phyloP scores from a whole-genome alignment of 1,284 basidiomycete genomes.

The Malassezia furfur region DNA sequence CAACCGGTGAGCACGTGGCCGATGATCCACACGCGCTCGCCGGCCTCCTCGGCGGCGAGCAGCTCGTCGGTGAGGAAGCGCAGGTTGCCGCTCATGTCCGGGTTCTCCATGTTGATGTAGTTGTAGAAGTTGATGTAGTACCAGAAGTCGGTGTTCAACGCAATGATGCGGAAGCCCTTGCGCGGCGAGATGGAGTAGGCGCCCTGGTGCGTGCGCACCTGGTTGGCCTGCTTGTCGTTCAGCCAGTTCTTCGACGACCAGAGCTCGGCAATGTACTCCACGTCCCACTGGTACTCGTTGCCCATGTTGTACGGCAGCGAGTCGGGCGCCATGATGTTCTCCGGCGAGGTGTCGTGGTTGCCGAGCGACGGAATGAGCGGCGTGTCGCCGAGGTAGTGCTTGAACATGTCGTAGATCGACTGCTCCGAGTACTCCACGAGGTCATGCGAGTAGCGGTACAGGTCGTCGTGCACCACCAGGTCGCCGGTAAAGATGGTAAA shows the following conservation, averaged over 20 bases:
- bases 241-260: slow-evolving; percentile 58
- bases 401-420: slow-evolving; percentile 36
- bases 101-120: slow-evolving; percentile 64
- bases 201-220: slow-evolving; percentile 62
- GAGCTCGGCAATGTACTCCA: slow-evolving; percentile 28
- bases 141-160: slow-evolving; percentile 63
- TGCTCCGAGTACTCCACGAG: slow-evolving; percentile 42
- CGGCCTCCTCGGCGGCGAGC: slow-evolving; percentile 49
- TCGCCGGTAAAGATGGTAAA: slow-evolving; percentile 68
- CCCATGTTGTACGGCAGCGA: slow-evolving; percentile 28
- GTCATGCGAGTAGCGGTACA: slow-evolving; percentile 38
- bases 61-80: slow-evolving; percentile 70
- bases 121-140: slow-evolving; percentile 57
- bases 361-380: slow-evolving; percentile 42
- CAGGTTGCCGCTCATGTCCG: slow-evolving; percentile 65
- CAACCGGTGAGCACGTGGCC: slow-evolving; percentile 70
- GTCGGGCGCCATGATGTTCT: slow-evolving; percentile 29
- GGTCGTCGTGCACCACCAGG: slow-evolving; percentile 54
- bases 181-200: slow-evolving; percentile 62
- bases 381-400: slow-evolving; percentile 27
- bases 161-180: slow-evolving; percentile 64
- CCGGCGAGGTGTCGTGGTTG: slow-evolving; percentile 43
- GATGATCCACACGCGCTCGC: slow-evolving; percentile 60
- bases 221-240: slow-evolving; percentile 55
- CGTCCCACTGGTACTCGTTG: slow-evolving; percentile 39